These are phyloP conservation scores for Schizophyllum amplum DNA, from an alignment of 1,284 basidiomycete species.

Conservation along the genomic window DNA sequence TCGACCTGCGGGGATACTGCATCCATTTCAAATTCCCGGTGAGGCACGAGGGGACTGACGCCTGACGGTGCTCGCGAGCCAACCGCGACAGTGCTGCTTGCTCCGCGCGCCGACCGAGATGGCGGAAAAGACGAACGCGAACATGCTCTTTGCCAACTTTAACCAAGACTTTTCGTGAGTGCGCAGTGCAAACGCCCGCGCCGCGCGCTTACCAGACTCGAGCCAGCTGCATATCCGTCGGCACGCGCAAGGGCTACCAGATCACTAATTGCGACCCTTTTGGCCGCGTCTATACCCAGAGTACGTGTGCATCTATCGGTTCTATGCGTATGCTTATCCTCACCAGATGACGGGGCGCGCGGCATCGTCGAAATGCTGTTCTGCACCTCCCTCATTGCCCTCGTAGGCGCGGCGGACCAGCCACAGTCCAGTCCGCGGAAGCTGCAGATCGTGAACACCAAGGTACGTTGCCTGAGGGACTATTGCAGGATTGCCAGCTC, in stretches of 20 bases:
- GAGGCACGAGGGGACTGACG: too few species aligned
- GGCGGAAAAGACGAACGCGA: constrained; percentile 8
- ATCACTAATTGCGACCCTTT: constrained; percentile 99
- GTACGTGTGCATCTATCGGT: constrained; percentile 39
- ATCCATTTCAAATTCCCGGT: too few species aligned
- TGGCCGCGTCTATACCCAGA: constrained; percentile 91
- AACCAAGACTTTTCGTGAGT: constrained; percentile 83
- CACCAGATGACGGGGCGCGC: constrained; percentile 79
- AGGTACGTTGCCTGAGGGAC: constrained; percentile 56
- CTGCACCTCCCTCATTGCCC: constrained; percentile 93
- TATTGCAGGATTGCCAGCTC: background rate
- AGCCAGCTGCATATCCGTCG: constrained; percentile 82
- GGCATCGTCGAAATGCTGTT: constrained; percentile 99
- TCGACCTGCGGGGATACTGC: background rate
- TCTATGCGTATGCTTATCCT: background rate
- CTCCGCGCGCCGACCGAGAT: background rate
- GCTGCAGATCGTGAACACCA: constrained; percentile 2
- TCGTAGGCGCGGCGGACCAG: constrained; percentile 91
- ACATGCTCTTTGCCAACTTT: constrained; percentile 79
- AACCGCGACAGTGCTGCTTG: background rate
- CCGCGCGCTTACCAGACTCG: constrained; percentile 3
- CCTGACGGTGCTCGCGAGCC: too few species aligned
- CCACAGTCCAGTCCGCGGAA: constrained; percentile 55
- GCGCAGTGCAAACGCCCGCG: background rate
- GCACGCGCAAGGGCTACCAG: constrained; percentile 92